Conservation (phyloP, 371 early-diverging fungal genomes). For the Mucor velutinosus region DNA sequence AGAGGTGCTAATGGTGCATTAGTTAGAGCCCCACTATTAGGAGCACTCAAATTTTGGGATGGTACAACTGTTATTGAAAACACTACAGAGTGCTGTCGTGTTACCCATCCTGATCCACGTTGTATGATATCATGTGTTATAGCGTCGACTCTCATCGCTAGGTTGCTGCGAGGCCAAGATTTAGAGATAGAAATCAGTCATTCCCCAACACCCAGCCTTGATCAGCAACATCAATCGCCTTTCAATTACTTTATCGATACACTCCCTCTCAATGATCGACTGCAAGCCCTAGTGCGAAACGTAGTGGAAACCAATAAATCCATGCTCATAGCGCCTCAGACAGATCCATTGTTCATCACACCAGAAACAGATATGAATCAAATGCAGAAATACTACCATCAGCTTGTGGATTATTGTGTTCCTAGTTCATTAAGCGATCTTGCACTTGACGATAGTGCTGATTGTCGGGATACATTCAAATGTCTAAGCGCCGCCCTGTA, state of each 20-base stretch:
- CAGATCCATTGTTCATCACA: conserved; percentile 44
- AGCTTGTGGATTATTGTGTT: conserved; percentile 44
- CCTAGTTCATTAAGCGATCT: conserved; percentile 18
- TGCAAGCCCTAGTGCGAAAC: conserved; percentile 44
- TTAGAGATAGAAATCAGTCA: conserved; percentile 31
- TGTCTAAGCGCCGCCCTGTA: conserved; percentile 60
- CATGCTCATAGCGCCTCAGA: conserved; percentile 46
- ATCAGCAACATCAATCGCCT: neutral
- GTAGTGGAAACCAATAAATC: conserved; percentile 57
- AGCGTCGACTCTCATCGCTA: conserved; percentile 60
- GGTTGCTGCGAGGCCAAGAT: conserved; percentile 49
- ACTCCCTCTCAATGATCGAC: conserved; percentile 34
- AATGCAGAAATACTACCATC: conserved; percentile 34
- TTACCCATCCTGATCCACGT: conserved; percentile 73
- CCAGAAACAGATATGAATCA: conserved; percentile 43
- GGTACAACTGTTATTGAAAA: conserved; percentile 61
- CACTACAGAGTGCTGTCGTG: conserved; percentile 57
- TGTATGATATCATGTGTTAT: conserved; percentile 64
- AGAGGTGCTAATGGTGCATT: conserved; percentile 67
- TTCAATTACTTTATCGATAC: conserved; percentile 24
- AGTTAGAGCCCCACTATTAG: conserved; percentile 63
- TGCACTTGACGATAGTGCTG: conserved; percentile 45
- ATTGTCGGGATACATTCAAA: conserved; percentile 59
- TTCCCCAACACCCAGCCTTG: conserved; percentile 19
- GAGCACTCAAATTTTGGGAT: conserved; percentile 66